A percentile compares a stretch with the other conserved stretches of the same genome.
These are phyloP conservation scores for Heliamphora pulchella DNA, from an alignment of 179 eudicot species.

Conservation along the genomic window DNA sequence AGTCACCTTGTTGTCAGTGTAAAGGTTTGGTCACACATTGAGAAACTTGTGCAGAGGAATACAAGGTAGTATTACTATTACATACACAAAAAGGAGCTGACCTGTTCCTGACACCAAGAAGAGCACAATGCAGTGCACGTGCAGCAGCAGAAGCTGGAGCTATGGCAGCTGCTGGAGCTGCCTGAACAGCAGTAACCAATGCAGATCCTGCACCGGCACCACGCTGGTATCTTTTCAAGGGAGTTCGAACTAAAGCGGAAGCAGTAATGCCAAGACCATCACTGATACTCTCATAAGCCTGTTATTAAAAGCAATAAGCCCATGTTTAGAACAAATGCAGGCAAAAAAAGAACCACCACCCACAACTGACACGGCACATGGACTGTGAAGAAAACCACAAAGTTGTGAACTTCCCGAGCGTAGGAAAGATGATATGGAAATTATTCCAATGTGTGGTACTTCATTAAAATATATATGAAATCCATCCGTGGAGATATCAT, in stretches of 20 bases:
- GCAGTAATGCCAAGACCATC: constrained; percentile 80
- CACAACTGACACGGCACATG: background rate
- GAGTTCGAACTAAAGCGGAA: constrained; percentile 64
- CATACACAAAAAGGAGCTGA: constrained; percentile 17
- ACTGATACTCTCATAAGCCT: constrained; percentile 88
- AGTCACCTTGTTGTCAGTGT: too few species aligned
- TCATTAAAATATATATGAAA: too few species aligned
- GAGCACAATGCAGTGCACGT: constrained; percentile 73
- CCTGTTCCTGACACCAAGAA: constrained; percentile 95
- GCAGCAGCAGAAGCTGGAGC: constrained; percentile 97
- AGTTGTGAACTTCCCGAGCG: background rate
- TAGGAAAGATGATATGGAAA: too few species aligned
- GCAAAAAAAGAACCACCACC: background rate
- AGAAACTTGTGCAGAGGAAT: background rate
- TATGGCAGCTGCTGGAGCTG: constrained; percentile 86
- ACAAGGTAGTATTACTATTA: background rate
- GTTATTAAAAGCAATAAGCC: constrained; percentile 4
- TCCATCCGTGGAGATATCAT: too few species aligned
- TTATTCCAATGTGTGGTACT: too few species aligned
- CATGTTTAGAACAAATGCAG: background rate
- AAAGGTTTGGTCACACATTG: background rate
- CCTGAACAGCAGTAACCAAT: constrained; percentile 66
- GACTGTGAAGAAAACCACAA: constrained; percentile 1
- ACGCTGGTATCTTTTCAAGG: constrained; percentile 73
- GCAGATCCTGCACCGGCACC: constrained; percentile 78